Base-by-base conservation (phyloP, 1,284 basidiomycete genomes). In the Malassezia yamatoensis region DNA sequence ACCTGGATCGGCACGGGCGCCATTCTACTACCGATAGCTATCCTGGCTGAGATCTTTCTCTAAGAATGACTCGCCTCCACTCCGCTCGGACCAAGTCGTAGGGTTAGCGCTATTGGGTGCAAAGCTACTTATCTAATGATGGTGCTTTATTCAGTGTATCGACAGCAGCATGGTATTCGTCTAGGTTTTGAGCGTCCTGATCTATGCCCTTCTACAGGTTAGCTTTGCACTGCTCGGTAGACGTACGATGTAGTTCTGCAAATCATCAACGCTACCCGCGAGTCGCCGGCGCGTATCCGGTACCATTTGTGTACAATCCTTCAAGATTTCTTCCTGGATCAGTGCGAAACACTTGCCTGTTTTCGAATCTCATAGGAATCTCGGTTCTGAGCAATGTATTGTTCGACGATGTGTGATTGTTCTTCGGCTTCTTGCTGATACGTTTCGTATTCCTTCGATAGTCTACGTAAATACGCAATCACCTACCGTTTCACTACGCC, bases 1-100 rank as follows among this genome's bases (percentile, higher is more conserved):
- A 74, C 52, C 35, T 61, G 58, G 41, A 72, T 63, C 21, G 54
- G 54, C 13, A 65, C 61, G 0, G 63, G 60, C 37, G 59, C 59
- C 64, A 66, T 66, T 34, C n/a, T 29, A 29, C 24, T 29, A 29
- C 24, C 24, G 24, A 3, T 29, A 29, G 24, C 7, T 29, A 29
- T 29, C 4, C 24, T 29, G 7, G 24, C 24, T 29, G 24, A 7
- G 24, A 7, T 29, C 24, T 29, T 7, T 29, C 3, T 29, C 24
- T 29, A 29, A 29, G 24, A 29, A 29, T 29, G 24, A 3, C 24
- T 12, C 7, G 16, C 53, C 53, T 49, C 53, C 53, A 48, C 46
- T 15, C 9, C 45, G 45, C 45, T 47, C 21, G 45, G 45, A 15
- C 45, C 45, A 47, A 10, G 24, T 13, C n/a, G 34, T n/a, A 7